Percentiles rank a stretch among this genome's conserved stretches.
Conservation (phyloP, 257 asterid species). For the Forsythia suspensa region DNA sequence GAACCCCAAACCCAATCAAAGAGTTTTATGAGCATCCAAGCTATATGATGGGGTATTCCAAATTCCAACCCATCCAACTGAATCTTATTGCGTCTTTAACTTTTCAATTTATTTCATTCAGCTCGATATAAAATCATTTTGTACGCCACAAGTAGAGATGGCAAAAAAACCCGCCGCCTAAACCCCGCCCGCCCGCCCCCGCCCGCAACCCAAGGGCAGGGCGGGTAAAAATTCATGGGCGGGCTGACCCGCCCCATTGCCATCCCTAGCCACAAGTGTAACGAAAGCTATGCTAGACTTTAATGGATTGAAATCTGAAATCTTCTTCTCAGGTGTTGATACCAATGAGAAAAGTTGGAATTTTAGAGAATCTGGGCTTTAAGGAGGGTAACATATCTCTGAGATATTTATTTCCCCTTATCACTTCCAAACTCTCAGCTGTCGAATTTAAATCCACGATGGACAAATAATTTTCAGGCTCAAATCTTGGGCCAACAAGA, state of each 20-base stretch:
- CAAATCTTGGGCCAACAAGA: background rate
- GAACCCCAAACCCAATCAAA: background rate
- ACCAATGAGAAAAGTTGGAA: background rate
- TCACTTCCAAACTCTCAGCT: background rate
- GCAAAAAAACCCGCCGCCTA: too few species aligned
- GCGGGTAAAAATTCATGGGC: too few species aligned
- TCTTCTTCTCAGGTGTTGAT: background rate
- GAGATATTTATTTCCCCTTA: background rate
- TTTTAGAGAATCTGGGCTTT: background rate
- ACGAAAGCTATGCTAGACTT: background rate
- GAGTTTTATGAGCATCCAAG: background rate
- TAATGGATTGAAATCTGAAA: background rate
- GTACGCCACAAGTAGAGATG: background rate
- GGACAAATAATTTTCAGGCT: background rate
- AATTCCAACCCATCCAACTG: background rate
- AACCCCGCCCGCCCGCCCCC: too few species aligned
- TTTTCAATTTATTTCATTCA: background rate
- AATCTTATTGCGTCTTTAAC: background rate
- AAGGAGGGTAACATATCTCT: background rate
- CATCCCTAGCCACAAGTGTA: background rate
- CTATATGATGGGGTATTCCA: background rate
- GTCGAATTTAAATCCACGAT: background rate
- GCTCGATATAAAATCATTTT: background rate
- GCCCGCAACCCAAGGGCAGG: too few species aligned
- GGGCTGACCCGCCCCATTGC: too few species aligned